These are phyloP conservation scores for Taphrina sp. DNA, from an alignment of 1,139 yeast species.

Conservation along the genomic window DNA sequence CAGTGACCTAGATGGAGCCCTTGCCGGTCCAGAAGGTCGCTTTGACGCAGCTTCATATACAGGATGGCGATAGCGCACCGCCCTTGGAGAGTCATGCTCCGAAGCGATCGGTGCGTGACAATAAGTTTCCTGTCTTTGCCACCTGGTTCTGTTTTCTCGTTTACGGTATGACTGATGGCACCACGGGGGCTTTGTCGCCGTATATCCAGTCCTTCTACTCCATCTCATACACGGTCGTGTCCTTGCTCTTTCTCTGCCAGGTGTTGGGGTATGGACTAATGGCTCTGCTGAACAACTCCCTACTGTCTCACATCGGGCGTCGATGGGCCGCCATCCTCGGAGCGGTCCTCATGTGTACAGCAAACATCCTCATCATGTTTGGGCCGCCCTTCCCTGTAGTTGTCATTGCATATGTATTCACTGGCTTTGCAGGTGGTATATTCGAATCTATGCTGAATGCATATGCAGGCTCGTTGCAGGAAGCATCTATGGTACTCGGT, in stretches of 20 bases:
- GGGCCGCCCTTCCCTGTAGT: conserved; percentile 48
- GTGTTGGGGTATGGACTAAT: conserved; percentile 51
- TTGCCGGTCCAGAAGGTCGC: no score
- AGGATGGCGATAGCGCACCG: no score
- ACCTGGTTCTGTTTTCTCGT: conserved; percentile 29
- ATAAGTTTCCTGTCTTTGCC: conserved; percentile 13
- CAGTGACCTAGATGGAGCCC: no score
- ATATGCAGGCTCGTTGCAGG: conserved; percentile 54
- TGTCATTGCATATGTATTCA: conserved; percentile 56
- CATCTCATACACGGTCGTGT: conserved; percentile 48
- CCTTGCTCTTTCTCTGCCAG: conserved; percentile 52
- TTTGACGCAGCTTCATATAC: no score
- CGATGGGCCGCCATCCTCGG: conserved; percentile 43
- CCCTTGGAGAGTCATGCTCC: no score
- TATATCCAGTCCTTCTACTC: conserved; percentile 46
- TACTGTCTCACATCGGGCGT: conserved; percentile 37
- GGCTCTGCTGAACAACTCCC: conserved; percentile 48
- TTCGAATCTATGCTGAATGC: conserved; percentile 58
- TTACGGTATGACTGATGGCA: conserved; percentile 49
- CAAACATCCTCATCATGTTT: conserved; percentile 50
- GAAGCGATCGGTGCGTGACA: no score
- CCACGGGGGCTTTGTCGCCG: conserved; percentile 53
- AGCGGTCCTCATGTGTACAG: conserved; percentile 45
- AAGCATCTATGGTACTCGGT: conserved; percentile 54
- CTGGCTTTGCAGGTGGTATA: conserved; percentile 61